These are phyloP conservation scores for Metschnikowia lochheadii DNA, from an alignment of 805 yeast species.

Conservation along the genomic window DNA sequence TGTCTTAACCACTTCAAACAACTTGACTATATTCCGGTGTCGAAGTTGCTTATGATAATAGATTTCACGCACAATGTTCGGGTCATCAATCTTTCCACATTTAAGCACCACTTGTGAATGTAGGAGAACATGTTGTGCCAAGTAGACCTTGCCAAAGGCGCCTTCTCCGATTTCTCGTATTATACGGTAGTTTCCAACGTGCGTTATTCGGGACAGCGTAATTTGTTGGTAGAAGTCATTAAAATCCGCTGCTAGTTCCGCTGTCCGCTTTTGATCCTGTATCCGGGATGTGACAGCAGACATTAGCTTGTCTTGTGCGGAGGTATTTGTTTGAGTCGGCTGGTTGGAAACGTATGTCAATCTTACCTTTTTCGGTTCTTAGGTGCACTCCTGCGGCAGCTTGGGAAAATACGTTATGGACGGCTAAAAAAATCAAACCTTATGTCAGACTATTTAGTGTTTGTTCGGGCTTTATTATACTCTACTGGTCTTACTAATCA, in stretches of 20 bases:
- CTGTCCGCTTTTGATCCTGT: constrained; percentile 40
- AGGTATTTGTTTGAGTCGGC: not conserved
- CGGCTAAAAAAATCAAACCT: not conserved
- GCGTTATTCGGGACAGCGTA: constrained; percentile 47
- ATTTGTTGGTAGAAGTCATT: constrained; percentile 48
- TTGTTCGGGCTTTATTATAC: not conserved
- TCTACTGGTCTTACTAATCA: not conserved
- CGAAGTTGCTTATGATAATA: constrained; percentile 81
- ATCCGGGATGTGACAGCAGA: constrained; percentile 12
- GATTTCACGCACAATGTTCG: constrained; percentile 85
- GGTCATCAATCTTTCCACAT: constrained; percentile 71
- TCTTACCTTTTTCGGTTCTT: constrained; percentile 1
- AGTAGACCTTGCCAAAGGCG: constrained; percentile 84
- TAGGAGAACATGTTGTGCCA: constrained; percentile 75
- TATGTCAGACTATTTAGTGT: not conserved
- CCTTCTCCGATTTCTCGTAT: constrained; percentile 82
- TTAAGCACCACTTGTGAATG: constrained; percentile 76
- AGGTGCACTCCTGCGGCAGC: constrained; percentile 2
- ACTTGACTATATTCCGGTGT: constrained; percentile 77
- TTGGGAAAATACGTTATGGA: not conserved
- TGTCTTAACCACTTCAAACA: constrained; percentile 82
- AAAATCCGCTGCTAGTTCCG: constrained; percentile 60
- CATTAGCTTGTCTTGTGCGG: constrained; percentile 9
- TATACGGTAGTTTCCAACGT: constrained; percentile 79
- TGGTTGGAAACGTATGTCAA: not conserved